Evolutionary conservation across 345 rosid genomes (phyloP).

Genomic region (Salix caprea): DNA sequence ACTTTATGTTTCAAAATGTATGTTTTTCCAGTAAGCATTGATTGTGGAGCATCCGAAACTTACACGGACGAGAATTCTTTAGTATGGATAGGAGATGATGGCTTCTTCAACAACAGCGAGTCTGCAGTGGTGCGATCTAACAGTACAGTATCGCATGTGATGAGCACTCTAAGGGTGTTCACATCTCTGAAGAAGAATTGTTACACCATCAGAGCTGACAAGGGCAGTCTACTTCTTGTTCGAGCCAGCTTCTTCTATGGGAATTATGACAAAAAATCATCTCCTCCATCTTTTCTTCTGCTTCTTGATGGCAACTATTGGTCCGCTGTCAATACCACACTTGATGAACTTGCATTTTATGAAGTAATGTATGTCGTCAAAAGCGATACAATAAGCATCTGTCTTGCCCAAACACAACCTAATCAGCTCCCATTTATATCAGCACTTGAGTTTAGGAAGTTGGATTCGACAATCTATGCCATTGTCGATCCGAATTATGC

Average conservation of each 20-base stretch:
- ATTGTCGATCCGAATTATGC: constrained; percentile 2
- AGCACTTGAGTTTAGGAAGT: constrained; percentile 20
- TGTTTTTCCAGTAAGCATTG: constrained; percentile 12
- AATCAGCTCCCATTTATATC: constrained; percentile 31
- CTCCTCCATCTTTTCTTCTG: constrained; percentile 26
- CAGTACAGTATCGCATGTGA: not conserved
- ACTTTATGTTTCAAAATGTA: not conserved
- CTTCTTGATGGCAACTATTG: constrained; percentile 24
- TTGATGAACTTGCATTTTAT: not conserved
- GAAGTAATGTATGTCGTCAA: constrained; percentile 18
- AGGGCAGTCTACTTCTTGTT: constrained; percentile 7
- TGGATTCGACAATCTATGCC: constrained; percentile 17
- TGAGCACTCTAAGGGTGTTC: constrained; percentile 26
- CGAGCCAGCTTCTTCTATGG: constrained; percentile 28
- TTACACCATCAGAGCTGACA: not conserved
- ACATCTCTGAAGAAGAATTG: constrained; percentile 25
- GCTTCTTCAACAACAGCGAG: constrained; percentile 1
- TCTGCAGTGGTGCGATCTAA: not conserved
- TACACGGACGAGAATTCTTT: constrained; percentile 10
- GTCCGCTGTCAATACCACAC: constrained; percentile 15
- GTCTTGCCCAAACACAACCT: constrained; percentile 25
- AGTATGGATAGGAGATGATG: constrained; percentile 21
- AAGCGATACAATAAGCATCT: constrained; percentile 10
- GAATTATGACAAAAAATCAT: constrained; percentile 18
- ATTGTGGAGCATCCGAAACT: constrained; percentile 6